phyloP scores from a whole-genome alignment of 257 asterid species.

The Nemophila menziesii region DNA sequence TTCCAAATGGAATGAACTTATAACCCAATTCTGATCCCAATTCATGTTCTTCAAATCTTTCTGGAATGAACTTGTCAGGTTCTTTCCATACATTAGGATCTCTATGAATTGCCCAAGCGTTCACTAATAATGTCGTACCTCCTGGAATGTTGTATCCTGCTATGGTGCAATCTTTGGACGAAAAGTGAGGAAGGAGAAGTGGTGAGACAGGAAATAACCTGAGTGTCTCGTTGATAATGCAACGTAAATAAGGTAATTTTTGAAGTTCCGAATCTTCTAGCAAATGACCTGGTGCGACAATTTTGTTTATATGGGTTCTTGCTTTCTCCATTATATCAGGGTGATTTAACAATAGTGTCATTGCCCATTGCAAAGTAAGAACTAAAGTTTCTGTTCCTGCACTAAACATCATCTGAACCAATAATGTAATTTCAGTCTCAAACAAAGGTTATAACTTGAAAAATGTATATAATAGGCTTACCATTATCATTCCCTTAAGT shows the following conservation, averaged over 20 bases:
- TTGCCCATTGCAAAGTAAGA: slow-evolving; percentile 35
- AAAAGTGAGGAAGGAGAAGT: slow-evolving; percentile 16
- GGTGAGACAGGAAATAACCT: slow-evolving; percentile 21
- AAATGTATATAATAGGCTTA: neutral
- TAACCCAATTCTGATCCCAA: slow-evolving; percentile 4
- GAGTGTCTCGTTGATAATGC: slow-evolving; percentile 25
- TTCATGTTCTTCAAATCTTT: slow-evolving; percentile 7
- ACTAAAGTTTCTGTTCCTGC: slow-evolving; percentile 37
- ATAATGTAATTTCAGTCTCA: neutral
- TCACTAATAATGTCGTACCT: slow-evolving; percentile 20
- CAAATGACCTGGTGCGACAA: slow-evolving; percentile 12
- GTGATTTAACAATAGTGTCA: slow-evolving; percentile 26
- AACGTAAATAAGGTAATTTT: slow-evolving; percentile 18
- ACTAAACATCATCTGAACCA: slow-evolving; percentile 18
- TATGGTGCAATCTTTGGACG: slow-evolving; percentile 14
- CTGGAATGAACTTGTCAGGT: slow-evolving; percentile 18
- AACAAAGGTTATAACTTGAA: neutral
- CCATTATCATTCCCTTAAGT: slow-evolving; percentile 1
- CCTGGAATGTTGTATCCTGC: slow-evolving; percentile 7
- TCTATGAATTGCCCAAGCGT: slow-evolving; percentile 22
- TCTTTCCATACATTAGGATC: slow-evolving; percentile 17
- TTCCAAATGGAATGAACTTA: slow-evolving; percentile 25
- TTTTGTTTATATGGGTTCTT: slow-evolving; percentile 12
- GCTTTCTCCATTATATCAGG: slow-evolving; percentile 18
- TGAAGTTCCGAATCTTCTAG: slow-evolving; percentile 24